Percentiles rank a stretch among this genome's conserved stretches.
Conservation (phyloP, 2,329 filamentous ascomycete genomes). For the Fusarium nisikadoi region DNA sequence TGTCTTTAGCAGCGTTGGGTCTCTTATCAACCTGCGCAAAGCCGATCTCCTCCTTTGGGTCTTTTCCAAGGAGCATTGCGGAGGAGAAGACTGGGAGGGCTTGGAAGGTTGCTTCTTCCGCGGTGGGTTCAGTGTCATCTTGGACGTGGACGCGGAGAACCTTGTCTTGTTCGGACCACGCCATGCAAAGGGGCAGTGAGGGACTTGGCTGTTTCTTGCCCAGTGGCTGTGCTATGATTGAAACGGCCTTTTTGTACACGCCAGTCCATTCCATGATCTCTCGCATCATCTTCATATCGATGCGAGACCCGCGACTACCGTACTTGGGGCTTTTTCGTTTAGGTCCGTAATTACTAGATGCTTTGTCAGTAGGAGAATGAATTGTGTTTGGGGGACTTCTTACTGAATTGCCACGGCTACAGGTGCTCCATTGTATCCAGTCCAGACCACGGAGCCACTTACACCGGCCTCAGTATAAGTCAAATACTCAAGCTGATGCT, state of each 20-base stretch:
- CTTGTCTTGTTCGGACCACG: not conserved
- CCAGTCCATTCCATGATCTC: not conserved
- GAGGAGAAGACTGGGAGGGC: not conserved
- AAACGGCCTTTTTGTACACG: not conserved
- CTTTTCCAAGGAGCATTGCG: not conserved
- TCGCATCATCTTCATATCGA: not conserved
- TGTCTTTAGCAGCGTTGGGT: not conserved
- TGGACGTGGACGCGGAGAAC: not conserved
- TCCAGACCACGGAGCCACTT: not conserved
- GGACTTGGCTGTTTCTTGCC: not conserved
- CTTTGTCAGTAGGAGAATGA: rapidly evolving
- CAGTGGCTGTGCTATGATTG: not conserved
- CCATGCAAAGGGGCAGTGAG: not conserved
- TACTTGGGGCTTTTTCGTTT: not conserved
- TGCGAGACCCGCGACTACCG: not conserved
- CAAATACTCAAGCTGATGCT: not conserved
- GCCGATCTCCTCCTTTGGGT: not conserved
- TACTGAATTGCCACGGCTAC: not conserved
- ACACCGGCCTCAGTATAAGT: not conserved
- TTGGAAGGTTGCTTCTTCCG: not conserved
- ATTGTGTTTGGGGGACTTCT: not conserved
- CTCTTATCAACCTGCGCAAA: not conserved
- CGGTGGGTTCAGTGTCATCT: not conserved
- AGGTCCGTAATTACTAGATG: not conserved
- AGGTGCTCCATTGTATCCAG: not conserved